Base-by-base conservation (phyloP, 2,329 filamentous ascomycete species). In the Hymenoscyphus infarciens region DNA sequence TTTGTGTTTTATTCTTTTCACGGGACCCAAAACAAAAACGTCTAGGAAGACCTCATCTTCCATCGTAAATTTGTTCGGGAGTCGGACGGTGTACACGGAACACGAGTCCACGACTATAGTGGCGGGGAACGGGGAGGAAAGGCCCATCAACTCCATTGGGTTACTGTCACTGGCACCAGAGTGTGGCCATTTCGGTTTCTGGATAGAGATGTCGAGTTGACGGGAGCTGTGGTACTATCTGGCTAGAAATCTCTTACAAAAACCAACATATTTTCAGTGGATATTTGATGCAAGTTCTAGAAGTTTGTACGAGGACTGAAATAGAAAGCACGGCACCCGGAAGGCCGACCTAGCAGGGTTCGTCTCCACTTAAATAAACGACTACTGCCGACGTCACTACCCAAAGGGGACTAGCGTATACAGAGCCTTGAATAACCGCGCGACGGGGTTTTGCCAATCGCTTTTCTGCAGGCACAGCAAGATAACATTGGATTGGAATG, bases 391-490 rank as follows among this genome's bases (percentile, higher is more conserved):
- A 5, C 38, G 11, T 11, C 11, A n/a, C 16, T 10, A 5, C 8
- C 45, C 10, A 19, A 11, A 25, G 1, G 8, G 19, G 45, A 22
- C 45, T 52, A 52, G 45, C 10, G 7, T 3, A 2, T 22, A 10
- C 3, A 33, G 35, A 59, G 56, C 56, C 56, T 59, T 13, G 56
- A 59, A 49, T 59, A 59, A 33, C 35, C 56, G n/a, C n/a, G n/a
- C n/a, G 56, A n/a, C 16, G 35, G 35, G 22, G 19, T 16, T 38
- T 35, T 57, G 55, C 25, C 15, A 25, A 59, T 59, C 56, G 56
- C 22, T 25, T n/a, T 25, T 19, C 39, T 38, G 56, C 56, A 39
- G 25, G 56, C 39, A 22, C 35, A 16, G 22, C 22, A 29, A 45
- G 56, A 52, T 52, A 27, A 13, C 45, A 25, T 52, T 52, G 45